phyloP scores from a whole-genome alignment of 176 grass and related monocot genomes.

The Avena insularis region DNA sequence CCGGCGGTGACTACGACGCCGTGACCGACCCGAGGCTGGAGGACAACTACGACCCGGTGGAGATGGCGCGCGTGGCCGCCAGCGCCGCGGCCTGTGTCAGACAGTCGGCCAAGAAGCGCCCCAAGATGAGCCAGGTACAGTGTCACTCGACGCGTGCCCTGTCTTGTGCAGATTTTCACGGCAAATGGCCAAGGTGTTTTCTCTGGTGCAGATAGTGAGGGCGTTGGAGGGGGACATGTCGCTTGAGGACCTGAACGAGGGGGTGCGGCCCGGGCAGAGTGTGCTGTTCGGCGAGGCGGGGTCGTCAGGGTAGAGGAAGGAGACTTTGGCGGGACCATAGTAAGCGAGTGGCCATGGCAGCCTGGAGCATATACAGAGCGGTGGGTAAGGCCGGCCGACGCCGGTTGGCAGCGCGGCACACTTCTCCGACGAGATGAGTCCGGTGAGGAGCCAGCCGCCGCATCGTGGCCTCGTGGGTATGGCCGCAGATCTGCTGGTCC shows the following conservation, averaged over 20 bases:
- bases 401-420: conserved; percentile 12
- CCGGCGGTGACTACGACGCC: conserved; percentile 65
- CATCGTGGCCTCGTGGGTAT: neutral
- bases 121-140: conserved; percentile 76
- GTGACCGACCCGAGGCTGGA: conserved; percentile 61
- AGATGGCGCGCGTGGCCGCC: conserved; percentile 68
- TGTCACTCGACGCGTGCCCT: neutral
- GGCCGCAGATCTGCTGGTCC: neutral
- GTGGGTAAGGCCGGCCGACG: conserved; percentile 11
- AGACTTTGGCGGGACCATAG: conserved; percentile 3
- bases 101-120: conserved; percentile 61
- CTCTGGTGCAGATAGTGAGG: conserved; percentile 57
- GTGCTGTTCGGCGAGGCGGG: conserved; percentile 49
- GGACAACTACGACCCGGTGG: conserved; percentile 58
- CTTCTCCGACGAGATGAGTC: conserved; percentile 40
- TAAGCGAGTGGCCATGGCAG: conserved; percentile 45
- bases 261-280: conserved; percentile 67
- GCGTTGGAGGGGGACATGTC: conserved; percentile 73
- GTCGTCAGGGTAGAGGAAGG: conserved; percentile 32
- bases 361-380: conserved; percentile 3
- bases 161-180: neutral
- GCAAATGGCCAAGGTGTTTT: neutral
- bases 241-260: conserved; percentile 72
- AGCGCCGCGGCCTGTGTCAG: conserved; percentile 64
- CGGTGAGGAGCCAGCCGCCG: neutral